Percentiles rank a stretch among this genome's conserved stretches.
Conservation (phyloP, 2,329 filamentous ascomycete species). For the Exophiala viscosa region DNA sequence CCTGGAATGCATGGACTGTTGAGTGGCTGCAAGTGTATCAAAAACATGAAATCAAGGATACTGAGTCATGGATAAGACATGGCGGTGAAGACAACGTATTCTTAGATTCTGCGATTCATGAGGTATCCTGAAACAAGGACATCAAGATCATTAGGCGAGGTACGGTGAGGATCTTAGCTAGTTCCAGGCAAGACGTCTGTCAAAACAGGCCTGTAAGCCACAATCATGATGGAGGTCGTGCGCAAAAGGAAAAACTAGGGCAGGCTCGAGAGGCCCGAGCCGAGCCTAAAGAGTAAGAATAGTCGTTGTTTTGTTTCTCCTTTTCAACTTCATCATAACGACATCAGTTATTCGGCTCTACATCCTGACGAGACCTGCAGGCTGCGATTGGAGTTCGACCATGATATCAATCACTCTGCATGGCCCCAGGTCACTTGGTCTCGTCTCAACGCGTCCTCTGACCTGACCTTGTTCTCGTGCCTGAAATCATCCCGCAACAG, state of each 20-base stretch:
- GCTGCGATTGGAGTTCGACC: background rate
- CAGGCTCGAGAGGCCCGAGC: slow-evolving; percentile 10
- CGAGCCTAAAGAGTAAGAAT: slow-evolving; percentile 3
- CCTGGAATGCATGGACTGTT: no score
- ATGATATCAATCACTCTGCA: background rate
- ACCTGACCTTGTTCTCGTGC: slow-evolving; percentile 2
- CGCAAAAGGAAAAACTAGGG: background rate
- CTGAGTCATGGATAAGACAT: no score
- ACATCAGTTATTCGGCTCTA: background rate
- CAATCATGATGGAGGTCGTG: background rate
- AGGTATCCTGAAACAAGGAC: no score
- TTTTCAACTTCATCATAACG: background rate
- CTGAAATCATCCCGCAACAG: background rate
- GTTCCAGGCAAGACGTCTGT: no score
- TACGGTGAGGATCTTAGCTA: no score
- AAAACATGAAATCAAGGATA: no score
- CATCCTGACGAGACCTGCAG: background rate
- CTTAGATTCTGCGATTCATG: no score
- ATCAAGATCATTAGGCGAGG: background rate
- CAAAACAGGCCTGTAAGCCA: no score
- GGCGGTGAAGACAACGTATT: no score
- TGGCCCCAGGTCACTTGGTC: background rate
- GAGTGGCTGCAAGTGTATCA: no score
- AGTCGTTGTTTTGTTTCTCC: background rate
- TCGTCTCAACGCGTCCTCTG: background rate